Percentiles rank a stretch among this genome's conserved stretches.
Evolutionary conservation across 805 yeast species (phyloP).

Genomic region (Cyberlindnera subsufficiens): DNA sequence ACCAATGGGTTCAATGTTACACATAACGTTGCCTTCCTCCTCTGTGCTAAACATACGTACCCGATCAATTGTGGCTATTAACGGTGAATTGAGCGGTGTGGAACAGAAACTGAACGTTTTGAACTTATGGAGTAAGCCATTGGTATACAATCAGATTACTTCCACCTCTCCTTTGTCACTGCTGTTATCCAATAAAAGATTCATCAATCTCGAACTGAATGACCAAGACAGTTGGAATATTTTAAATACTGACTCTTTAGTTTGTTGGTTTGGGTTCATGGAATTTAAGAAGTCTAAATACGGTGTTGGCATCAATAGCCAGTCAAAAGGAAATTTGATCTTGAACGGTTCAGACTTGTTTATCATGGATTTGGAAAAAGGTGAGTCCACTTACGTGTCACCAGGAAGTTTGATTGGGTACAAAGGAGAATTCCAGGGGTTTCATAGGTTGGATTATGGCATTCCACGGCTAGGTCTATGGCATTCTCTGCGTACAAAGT

Average conservation of each 20-base stretch:
- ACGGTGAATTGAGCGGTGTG: conserved; percentile 10
- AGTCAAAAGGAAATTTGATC: conserved; percentile 25
- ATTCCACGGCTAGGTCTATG: conserved; percentile 8
- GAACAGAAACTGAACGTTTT: conserved; percentile 4
- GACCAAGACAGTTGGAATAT: conserved; percentile 12
- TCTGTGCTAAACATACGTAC: conserved; percentile 17
- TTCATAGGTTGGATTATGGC: conserved; percentile 6
- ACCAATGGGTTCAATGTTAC: conserved; percentile 23
- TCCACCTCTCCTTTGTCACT: conserved; percentile 15
- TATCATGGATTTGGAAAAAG: conserved; percentile 17
- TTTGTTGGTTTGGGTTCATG: conserved; percentile 19
- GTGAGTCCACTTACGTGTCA: conserved; percentile 20
- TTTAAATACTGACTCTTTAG: conserved; percentile 7
- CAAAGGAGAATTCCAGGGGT: conserved; percentile 4
- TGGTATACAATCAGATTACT: conserved; percentile 13
- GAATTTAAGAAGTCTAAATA: not conserved
- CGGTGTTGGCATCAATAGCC: conserved; percentile 4
- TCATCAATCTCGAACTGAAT: conserved; percentile 12
- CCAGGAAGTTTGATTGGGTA: conserved; percentile 13
- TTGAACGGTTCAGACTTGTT: conserved; percentile 26
- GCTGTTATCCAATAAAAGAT: conserved; percentile 9
- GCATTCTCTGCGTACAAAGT: not conserved
- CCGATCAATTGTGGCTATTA: conserved; percentile 19
- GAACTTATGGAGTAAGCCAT: conserved; percentile 8
- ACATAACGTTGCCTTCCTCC: conserved; percentile 21